Conservation (phyloP, 1,284 basidiomycete species). For the Heterobasidion annosum region DNA sequence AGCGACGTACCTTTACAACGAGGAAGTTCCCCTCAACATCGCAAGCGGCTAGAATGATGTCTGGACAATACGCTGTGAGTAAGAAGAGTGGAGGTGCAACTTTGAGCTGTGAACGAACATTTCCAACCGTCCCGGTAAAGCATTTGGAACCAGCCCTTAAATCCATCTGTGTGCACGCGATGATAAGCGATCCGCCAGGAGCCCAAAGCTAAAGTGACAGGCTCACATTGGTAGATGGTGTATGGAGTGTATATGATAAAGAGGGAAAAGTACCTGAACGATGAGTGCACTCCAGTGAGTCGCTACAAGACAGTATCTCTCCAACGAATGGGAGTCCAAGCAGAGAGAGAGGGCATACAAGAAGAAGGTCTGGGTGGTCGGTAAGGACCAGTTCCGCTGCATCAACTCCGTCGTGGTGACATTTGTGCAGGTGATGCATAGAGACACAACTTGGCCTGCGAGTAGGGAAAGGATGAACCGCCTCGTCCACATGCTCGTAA, state of each 20-base stretch:
- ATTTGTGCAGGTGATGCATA: constrained; percentile 82
- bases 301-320: too few relatives aligned
- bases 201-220: not conserved
- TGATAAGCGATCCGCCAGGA: not conserved
- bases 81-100: not conserved
- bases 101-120: constrained; percentile 36
- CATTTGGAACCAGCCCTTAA: constrained; percentile 70
- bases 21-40: constrained; percentile 84
- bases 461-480: constrained; percentile 59
- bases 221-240: constrained; percentile 72
- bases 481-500: constrained; percentile 66
- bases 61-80: constrained; percentile 24
- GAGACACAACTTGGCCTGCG: constrained; percentile 73
- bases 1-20: constrained; percentile 53
- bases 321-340: too few relatives aligned
- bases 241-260: constrained; percentile 76
- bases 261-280: constrained; percentile 64
- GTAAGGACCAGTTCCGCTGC: constrained; percentile 58
- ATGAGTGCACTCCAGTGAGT: not conserved
- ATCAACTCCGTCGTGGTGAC: constrained; percentile 75
- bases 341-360: constrained; percentile 37
- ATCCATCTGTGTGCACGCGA: constrained; percentile 47
- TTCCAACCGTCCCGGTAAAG: constrained; percentile 74
- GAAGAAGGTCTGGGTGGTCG: constrained; percentile 78
- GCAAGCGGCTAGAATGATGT: constrained; percentile 66